These are phyloP conservation scores for Eucalyptus decipiens DNA, from an alignment of 345 rosid genomes.

Conservation along the genomic window DNA sequence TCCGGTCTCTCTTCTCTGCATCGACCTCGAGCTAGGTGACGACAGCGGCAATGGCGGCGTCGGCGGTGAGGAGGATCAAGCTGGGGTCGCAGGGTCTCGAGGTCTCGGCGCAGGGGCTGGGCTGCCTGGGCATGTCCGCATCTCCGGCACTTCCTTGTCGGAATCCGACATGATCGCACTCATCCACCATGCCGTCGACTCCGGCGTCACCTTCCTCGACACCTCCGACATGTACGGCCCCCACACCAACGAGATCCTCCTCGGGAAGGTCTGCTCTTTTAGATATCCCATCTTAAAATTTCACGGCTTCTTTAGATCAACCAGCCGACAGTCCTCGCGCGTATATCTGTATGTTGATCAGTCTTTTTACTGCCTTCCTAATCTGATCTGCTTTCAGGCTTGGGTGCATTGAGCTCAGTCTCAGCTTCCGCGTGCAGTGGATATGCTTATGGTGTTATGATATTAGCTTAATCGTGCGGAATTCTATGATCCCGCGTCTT, in stretches of 20 bases:
- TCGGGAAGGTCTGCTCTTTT: constrained; percentile 12
- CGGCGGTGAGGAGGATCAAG: constrained; percentile 20
- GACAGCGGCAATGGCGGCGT: not conserved
- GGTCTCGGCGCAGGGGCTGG: constrained; percentile 46
- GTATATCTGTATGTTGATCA: not conserved
- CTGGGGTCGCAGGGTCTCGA: constrained; percentile 40
- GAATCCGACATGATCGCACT: constrained; percentile 39
- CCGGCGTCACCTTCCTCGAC: constrained; percentile 41
- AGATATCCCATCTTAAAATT: not conserved
- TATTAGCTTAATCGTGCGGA: not conserved
- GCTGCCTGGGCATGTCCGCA: constrained; percentile 47
- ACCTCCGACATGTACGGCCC: constrained; percentile 42
- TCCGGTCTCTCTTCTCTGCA: not conserved
- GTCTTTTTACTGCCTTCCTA: not conserved
- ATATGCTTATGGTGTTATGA: not conserved
- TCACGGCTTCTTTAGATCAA: not conserved
- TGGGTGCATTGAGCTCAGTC: not conserved
- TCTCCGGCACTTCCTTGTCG: constrained; percentile 31
- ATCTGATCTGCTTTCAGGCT: not conserved
- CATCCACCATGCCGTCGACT: constrained; percentile 31
- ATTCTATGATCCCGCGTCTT: not conserved
- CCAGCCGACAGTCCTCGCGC: not conserved
- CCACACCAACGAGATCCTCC: constrained; percentile 35
- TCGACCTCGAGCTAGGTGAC: not conserved
- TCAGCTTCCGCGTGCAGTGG: not conserved